Evolutionary conservation across 2,329 filamentous ascomycete genomes (phyloP), one percentile per base, ranked within the genome.

Genomic region (Ophiosphaerella herpotricha): DNA sequence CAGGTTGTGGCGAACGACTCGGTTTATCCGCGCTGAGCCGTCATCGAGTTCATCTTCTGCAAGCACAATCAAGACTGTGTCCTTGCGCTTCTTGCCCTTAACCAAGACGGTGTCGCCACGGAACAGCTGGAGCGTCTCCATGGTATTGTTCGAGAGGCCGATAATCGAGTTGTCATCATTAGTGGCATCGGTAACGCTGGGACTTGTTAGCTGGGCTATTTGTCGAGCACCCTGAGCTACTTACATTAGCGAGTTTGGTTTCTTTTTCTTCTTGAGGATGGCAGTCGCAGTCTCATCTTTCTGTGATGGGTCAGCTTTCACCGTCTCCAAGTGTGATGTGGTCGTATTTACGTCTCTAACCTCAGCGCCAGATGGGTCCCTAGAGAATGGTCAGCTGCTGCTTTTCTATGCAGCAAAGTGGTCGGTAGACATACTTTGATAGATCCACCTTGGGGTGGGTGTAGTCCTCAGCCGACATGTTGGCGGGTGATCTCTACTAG

Each of bases 161-260:
- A 99, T 97, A 77, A 97, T 95, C 59, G 94, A 97, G 86, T 99
- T 99, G 80, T 99, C 94, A 88, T 99, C 94, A 79, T 96, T 99
- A 70, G 90, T 85, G 76, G 94, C 92, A 85, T 99, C 95, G 72
- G 94, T 97, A 62, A 99, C 94, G 80, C 91, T 96, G 70, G 51
- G 46, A 78, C 67, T 48, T 24, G 38, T 36, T 47, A 21, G 34
- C 8, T 14, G 4, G 1, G 1, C 2, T 39, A 13, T 23, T 34
- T 18, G 3, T 29, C 7, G 8, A 5, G 21, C 1, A 11, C 9
- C 1, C 12, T 9, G 38, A 53, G 38, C 60, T 65, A 76, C 87
- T 75, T 82, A 96, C 91, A 99, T 96, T 75, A 99, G 80, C 72
- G 93, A 95, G 80, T 99, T 99, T 68, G 92, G 92, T 90, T 99